A percentile compares a stretch with the other conserved stretches of the same genome.
Evolutionary conservation across 75 land plant species (phyloP).

Genomic region (Pinus tabuliformis): DNA sequence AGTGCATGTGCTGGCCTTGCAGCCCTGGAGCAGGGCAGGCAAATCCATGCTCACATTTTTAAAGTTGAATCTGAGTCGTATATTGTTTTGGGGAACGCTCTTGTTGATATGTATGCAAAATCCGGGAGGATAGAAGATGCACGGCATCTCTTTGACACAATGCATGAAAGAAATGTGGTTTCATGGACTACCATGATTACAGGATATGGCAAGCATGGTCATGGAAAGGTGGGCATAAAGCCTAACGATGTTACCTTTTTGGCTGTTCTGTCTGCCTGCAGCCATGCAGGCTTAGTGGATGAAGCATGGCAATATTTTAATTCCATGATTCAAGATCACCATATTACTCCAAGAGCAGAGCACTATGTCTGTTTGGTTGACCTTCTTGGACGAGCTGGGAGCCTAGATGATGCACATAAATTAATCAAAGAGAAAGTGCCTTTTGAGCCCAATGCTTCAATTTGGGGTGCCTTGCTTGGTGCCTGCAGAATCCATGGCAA

Average conservation of each 20-base stretch:
- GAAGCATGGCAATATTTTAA: constrained; percentile 33
- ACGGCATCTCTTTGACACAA: constrained; percentile 22
- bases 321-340: constrained; percentile 21
- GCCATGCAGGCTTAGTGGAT: constrained; percentile 47
- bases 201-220: constrained; percentile 44
- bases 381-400: constrained; percentile 41
- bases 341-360: constrained; percentile 28
- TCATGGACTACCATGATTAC: constrained; percentile 43
- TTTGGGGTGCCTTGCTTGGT: constrained; percentile 34
- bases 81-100: constrained; percentile 23
- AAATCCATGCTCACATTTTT: constrained; percentile 30
- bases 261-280: constrained; percentile 49
- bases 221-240: constrained; percentile 18
- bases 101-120: constrained; percentile 46
- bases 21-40: constrained; percentile 32
- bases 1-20: constrained; percentile 40
- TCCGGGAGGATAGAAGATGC: constrained; percentile 28
- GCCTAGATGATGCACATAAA: constrained; percentile 27
- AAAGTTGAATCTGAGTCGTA: constrained; percentile 28
- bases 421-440: constrained; percentile 38
- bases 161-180: constrained; percentile 19
- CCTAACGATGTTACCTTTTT: constrained; percentile 53
- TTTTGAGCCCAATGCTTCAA: constrained; percentile 23
- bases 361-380: constrained; percentile 62
- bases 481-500: background rate